Evolutionary conservation across 805 yeast species (phyloP), one percentile per base, ranked within the genome.

Genomic region (Metschnikowia matae): DNA sequence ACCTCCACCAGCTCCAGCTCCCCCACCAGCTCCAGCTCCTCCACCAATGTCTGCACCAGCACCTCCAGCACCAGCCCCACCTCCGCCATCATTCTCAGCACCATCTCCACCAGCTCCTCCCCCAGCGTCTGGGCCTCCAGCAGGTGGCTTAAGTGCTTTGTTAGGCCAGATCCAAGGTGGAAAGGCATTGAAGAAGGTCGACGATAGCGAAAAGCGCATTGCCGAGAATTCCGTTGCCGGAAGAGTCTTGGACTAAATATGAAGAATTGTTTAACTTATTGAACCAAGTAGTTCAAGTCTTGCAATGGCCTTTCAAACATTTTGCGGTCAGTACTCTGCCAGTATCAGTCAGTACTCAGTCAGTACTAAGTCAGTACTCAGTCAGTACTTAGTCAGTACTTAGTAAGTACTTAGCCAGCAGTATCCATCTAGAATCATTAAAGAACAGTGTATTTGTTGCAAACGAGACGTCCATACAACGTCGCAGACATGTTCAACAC

Each of bases 121-220:
- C 8, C 29, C 29, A 26, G 4, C 29, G 11, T 4, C 29, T 8
- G 29, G 29, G 29, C 38, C 18, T 15, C 20, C 38, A 2, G 48
- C 53, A 5, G 58, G 69, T 3, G 64, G 70, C n/a, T 11, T 84
- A 23, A 60, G 71, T 39, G 82, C 83, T 1, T 67, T 80, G 47
- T 68, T 84, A 48, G 83, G 84, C 3, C 83, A 83, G 61, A 83
- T 83, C 47, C 69, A 70, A 10, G 68, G 76, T 0, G 89, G 89
- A 3, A 72, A 65, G 36, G 46, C 72, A 2, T 72, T 83, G 61
- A 76, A 69, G 52, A 80, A 71, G 57, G 87, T 83, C 3, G 70
- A 71, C 48, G 78, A 77, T 4, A 63, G 67, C 32, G 74, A 79
- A 49, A 74, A 78, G 57, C 74, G 73, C 40, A 69, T 78, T 42